Evolutionary conservation across 2,329 filamentous ascomycete species (phyloP).

Genomic region (Rhexocercosporidium sp.): DNA sequence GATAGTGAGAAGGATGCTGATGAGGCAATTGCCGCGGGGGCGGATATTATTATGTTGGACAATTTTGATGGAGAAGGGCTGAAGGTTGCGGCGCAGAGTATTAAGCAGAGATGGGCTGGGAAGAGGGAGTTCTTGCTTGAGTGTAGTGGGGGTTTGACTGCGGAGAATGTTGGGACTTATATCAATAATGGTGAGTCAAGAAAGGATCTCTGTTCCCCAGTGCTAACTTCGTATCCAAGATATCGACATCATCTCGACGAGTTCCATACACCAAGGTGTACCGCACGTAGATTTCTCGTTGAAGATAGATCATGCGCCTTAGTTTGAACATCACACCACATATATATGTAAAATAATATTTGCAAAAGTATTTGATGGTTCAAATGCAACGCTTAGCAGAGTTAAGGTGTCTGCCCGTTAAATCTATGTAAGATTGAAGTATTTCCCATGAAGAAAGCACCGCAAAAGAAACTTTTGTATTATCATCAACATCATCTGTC

Average conservation of each 20-base stretch:
- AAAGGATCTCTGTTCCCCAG: conserved; percentile 17
- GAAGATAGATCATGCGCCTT: conserved; percentile 68
- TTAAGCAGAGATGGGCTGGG: conserved; percentile 83
- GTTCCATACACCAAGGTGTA: conserved; percentile 95
- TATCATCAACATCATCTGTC: conserved; percentile 1
- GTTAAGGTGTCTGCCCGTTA: neutral
- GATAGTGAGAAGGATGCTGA: conserved; percentile 87
- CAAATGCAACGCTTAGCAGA: conserved; percentile 1
- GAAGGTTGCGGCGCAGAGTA: conserved; percentile 70
- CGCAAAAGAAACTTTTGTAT: conserved; percentile 12
- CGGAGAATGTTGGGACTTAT: conserved; percentile 82
- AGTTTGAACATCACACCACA: neutral
- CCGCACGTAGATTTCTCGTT: conserved; percentile 94
- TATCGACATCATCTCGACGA: conserved; percentile 95
- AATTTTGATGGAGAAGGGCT: conserved; percentile 88
- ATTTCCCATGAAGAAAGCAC: conserved; percentile 9
- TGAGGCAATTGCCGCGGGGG: conserved; percentile 87
- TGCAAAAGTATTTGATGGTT: neutral
- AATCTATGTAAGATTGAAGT: neutral
- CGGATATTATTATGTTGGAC: conserved; percentile 96
- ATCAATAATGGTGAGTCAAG: conserved; percentile 70
- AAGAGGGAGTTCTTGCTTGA: conserved; percentile 81
- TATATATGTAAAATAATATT: neutral
- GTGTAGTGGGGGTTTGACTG: conserved; percentile 87
- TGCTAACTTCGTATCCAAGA: conserved; percentile 55